These are phyloP conservation scores for Aspergillus persii DNA, from an alignment of 2,329 filamentous ascomycete species.

Conservation along the genomic window DNA sequence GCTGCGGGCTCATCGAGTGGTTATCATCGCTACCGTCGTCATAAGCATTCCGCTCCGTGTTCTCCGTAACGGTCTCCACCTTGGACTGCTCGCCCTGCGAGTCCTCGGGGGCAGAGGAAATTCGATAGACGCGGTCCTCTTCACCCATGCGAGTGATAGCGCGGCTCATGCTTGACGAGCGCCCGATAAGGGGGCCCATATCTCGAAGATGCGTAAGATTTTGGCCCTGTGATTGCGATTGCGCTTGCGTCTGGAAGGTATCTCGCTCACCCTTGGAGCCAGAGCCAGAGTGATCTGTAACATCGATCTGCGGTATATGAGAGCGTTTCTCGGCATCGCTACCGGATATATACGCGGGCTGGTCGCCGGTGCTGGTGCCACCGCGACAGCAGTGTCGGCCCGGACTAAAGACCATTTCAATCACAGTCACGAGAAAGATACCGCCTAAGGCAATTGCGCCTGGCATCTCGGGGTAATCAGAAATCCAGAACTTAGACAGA, in stretches of 20 bases:
- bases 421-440: constrained; percentile 48
- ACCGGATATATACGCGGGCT: background rate
- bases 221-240: constrained; percentile 5
- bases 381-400: constrained; percentile 29
- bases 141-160: constrained; percentile 28
- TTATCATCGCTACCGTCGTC: constrained; percentile 6
- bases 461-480: constrained; percentile 48
- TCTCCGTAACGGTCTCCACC: constrained; percentile 12
- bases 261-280: background rate
- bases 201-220: constrained; percentile 23
- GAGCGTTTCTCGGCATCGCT: background rate
- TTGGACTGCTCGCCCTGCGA: constrained; percentile 10
- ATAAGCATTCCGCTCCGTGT: constrained; percentile 14
- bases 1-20: constrained; percentile 22
- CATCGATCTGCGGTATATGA: background rate
- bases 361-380: constrained; percentile 3
- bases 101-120: constrained; percentile 22
- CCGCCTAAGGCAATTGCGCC: constrained; percentile 47
- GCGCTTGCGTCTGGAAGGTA: background rate
- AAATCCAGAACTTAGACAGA: constrained; percentile 46
- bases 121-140: constrained; percentile 22
- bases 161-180: constrained; percentile 29
- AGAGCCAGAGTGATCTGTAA: background rate
- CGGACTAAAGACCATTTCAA: constrained; percentile 57
- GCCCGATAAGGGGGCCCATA: constrained; percentile 26